Evolutionary conservation across 2,329 filamentous ascomycete genomes (phyloP), one percentile per base, ranked within the genome.

Genomic region (Setomelanomma holmii): DNA sequence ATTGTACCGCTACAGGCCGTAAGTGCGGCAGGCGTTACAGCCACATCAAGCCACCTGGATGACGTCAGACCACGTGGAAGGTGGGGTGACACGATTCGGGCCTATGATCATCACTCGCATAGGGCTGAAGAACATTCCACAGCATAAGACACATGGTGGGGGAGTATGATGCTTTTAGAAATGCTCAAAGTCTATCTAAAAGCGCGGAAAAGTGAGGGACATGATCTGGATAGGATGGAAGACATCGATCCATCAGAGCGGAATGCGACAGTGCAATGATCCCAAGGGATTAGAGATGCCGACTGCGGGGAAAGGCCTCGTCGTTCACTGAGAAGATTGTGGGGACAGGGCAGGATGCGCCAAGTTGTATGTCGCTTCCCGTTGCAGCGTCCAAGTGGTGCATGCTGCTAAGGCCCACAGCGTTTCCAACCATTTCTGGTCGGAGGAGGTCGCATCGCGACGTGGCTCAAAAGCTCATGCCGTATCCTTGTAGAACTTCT

Each of bases 401-500:
- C 33, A 30, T 45, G 42, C 27, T 45, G 35, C 44, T 17, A 12
- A n/a, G 17, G 22, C 22, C 44, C 17, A 27, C 44, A 30, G 10
- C n/a, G 34, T 40, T 17, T 7, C 3, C 36, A 35, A 40, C 36
- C 36, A 24, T 8, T 40, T 16, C 16, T 47, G 45, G 20, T 20
- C 5, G 36, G 33, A 16, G 12, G 23, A 11, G 11, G 40, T 42
- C 40, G 40, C 40, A 30, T 16, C 8, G 17, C 22, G 23, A 16
- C 41, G 16, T 12, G 41, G 35, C n/a, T n/a, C 23, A n/a, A n/a
- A 16, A 24, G n/a, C 33, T 33, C 30, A 46, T 19, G 38, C 38
- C 27, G 45, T 49, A 33, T 85, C 82, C 55, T 81, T 77, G 74
- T 89, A 96, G 75, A 91, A 96, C 61, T 82, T 78, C 71, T 80